Evolutionary conservation across 2,329 filamentous ascomycete species (phyloP).

Genomic region (Pseudogymnoascus sp.): DNA sequence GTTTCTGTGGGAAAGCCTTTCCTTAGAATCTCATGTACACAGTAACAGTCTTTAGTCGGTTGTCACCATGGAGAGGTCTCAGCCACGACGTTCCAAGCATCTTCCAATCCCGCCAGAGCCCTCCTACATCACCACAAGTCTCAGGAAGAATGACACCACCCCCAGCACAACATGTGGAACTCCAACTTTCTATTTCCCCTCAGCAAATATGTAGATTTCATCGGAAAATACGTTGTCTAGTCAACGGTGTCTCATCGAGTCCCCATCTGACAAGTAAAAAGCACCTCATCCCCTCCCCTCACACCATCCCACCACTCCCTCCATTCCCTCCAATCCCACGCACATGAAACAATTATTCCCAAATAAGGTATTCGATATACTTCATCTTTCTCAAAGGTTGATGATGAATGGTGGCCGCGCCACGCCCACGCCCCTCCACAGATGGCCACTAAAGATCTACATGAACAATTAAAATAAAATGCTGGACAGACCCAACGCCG

Average conservation of each 20-base stretch:
- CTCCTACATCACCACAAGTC: neutral
- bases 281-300: slow-evolving; percentile 2
- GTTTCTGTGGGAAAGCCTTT: neutral
- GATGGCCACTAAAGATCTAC: slow-evolving; percentile 1
- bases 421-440: neutral
- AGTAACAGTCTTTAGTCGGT: neutral
- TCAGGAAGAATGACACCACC: neutral
- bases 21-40: neutral
- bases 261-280: slow-evolving; percentile 9
- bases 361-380: slow-evolving; percentile 7
- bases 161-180: neutral
- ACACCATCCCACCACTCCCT: neutral
- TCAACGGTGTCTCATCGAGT: slow-evolving; percentile 11
- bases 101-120: neutral
- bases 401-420: neutral
- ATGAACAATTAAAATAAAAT: slow-evolving; percentile 6
- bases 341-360: slow-evolving; percentile 4
- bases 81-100: neutral
- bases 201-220: slow-evolving; percentile 3
- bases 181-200: neutral
- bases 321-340: neutral
- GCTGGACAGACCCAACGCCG: slow-evolving; percentile 4
- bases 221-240: neutral
- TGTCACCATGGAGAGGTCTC: neutral
- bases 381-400: neutral